A percentile compares a stretch with the other conserved stretches of the same genome.
Evolutionary conservation across 163 green algal genomes (phyloP).

Genomic region (Trebouxiophyceae sp.): DNA sequence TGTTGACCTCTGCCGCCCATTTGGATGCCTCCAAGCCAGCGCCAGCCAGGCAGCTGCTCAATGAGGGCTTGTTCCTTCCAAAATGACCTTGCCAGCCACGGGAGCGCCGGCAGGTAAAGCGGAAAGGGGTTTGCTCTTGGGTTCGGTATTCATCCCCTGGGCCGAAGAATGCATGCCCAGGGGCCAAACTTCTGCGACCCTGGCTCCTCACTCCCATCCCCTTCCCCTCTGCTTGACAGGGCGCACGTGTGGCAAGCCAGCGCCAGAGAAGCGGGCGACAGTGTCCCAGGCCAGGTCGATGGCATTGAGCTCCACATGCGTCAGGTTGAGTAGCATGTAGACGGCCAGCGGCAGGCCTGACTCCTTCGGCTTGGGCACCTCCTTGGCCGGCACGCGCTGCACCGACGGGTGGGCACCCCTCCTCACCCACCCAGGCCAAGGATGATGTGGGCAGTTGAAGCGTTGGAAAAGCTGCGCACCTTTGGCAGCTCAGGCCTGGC

Average conservation of each 20-base stretch:
- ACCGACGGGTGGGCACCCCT: constrained; percentile 3
- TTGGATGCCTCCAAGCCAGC: too few relatives aligned
- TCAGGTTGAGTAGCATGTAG: constrained; percentile 77
- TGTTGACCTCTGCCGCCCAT: too few relatives aligned
- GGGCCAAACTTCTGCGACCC: neutral
- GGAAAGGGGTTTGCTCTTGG: neutral
- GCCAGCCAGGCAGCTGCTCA: too few relatives aligned
- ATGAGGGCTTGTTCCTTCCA: neutral
- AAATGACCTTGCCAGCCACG: neutral
- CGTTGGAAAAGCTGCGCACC: neutral
- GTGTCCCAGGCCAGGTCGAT: constrained; percentile 93
- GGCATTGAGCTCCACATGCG: constrained; percentile 73
- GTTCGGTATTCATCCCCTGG: neutral
- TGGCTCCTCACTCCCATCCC: too few relatives aligned
- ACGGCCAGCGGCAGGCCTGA: constrained; percentile 47
- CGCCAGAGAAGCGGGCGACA: constrained; percentile 66
- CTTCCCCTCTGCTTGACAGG: too few relatives aligned
- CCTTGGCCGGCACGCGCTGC: constrained; percentile 41
- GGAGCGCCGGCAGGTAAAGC: neutral
- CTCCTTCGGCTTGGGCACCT: constrained; percentile 39
- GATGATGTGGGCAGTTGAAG: neutral
- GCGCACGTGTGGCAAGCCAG: constrained; percentile 28
- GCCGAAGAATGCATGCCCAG: neutral
- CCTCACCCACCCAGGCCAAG: neutral
- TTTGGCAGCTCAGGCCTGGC: constrained; percentile 34